phyloP scores from a whole-genome alignment of 768 basidiomycete genomes.

The Mycena galericulata region DNA sequence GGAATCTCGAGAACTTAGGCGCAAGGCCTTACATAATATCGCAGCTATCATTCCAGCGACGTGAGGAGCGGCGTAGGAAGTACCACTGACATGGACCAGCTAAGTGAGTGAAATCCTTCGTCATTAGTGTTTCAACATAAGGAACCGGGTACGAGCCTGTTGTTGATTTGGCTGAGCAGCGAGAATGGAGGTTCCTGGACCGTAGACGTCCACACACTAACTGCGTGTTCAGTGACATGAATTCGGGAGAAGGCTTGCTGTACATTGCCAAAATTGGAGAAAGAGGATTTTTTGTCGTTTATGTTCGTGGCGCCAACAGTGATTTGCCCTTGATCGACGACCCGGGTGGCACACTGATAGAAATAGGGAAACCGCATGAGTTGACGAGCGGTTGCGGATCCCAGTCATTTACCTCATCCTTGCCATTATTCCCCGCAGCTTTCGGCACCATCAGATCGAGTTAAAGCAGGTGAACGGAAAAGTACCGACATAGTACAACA shows the following conservation, averaged over 20 bases:
- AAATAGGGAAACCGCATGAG: background rate
- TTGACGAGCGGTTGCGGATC: background rate
- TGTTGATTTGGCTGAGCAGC: background rate
- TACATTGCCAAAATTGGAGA: background rate
- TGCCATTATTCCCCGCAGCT: background rate
- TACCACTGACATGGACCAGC: background rate
- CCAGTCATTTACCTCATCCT: background rate
- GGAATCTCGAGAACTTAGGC: background rate
- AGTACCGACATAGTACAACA: background rate
- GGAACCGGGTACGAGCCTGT: background rate
- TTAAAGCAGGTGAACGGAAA: background rate
- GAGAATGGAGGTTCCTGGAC: background rate
- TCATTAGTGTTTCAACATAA: background rate
- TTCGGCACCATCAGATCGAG: background rate
- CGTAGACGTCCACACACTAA: background rate
- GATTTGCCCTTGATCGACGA: background rate
- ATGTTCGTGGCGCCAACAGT: background rate
- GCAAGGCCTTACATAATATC: background rate
- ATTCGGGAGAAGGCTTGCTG: background rate
- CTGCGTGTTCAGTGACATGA: background rate
- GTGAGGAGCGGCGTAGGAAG: background rate
- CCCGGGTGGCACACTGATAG: background rate
- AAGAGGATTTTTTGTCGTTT: background rate
- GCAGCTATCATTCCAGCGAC: background rate
- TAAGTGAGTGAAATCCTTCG: background rate